Percentiles rank a stretch among this genome's conserved stretches.
These are phyloP conservation scores for Penicillium glabrum DNA, from an alignment of 2,329 filamentous ascomycete species.

Conservation along the genomic window DNA sequence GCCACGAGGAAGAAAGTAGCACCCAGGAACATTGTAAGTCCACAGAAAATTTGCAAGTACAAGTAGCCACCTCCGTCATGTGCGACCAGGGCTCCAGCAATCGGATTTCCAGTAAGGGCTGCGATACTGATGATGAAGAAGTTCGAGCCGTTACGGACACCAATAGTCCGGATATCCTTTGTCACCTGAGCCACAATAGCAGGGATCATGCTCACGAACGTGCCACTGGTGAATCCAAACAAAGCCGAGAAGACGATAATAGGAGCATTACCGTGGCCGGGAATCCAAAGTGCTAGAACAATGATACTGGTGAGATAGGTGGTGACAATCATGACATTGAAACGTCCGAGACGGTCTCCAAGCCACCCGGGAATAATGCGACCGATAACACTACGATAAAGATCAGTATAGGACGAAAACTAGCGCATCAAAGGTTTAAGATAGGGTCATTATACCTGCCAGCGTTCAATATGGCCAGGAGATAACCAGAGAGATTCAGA, in stretches of 20 bases:
- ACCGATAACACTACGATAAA: neutral
- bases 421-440: neutral
- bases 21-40: neutral
- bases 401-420: neutral
- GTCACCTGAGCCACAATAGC: neutral
- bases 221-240: neutral
- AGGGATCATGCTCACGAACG: neutral
- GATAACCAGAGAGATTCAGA: neutral
- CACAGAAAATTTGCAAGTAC: neutral
- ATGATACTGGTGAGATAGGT: neutral
- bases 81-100: neutral
- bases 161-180: neutral
- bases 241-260: neutral
- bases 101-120: neutral
- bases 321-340: neutral
- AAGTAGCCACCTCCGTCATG: neutral
- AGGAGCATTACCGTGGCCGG: neutral
- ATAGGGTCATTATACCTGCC: neutral
- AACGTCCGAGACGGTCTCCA: neutral
- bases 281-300: neutral
- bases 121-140: neutral
- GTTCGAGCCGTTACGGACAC: neutral
- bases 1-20: neutral
- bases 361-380: neutral
- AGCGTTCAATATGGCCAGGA: neutral